phyloP scores from a whole-genome alignment of 306 rosid species.

The Cucurbita moschata region DNA sequence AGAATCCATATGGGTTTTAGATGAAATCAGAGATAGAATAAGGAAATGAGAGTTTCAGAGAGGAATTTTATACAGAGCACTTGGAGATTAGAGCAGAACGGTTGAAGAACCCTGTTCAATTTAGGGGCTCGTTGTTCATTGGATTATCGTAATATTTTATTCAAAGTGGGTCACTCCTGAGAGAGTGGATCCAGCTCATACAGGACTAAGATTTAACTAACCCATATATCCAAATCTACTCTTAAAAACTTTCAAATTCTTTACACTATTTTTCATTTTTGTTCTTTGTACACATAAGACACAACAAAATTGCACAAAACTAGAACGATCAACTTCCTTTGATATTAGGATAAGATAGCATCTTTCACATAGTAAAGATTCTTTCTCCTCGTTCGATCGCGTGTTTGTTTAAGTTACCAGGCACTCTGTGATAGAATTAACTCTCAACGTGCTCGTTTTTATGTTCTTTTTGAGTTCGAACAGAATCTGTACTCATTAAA shows the following conservation, averaged over 20 bases:
- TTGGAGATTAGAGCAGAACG: background rate
- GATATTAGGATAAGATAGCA: background rate
- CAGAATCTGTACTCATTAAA: background rate
- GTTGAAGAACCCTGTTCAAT: conserved; percentile 4
- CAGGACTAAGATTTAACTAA: conserved; percentile 22
- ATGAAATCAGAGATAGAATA: background rate
- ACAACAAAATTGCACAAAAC: background rate
- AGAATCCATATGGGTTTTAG: background rate
- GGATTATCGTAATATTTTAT: conserved; percentile 16
- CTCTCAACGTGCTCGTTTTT: background rate
- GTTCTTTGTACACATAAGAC: background rate
- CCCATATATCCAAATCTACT: conserved; percentile 17
- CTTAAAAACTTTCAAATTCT: background rate
- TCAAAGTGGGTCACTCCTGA: conserved; percentile 40
- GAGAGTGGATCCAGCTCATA: conserved; percentile 95
- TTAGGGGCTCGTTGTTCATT: conserved; percentile 8
- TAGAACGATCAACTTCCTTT: background rate
- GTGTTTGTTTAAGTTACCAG: background rate
- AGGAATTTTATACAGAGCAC: background rate
- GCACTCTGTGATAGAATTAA: background rate
- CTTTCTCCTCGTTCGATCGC: background rate
- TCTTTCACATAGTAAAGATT: too few relatives aligned
- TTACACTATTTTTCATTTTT: background rate
- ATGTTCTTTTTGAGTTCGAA: background rate
- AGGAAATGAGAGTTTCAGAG: background rate